A percentile compares a stretch with the other conserved stretches of the same genome.
phyloP scores from a whole-genome alignment of 2,329 filamentous ascomycete genomes.

The Lecanicillium sp. region DNA sequence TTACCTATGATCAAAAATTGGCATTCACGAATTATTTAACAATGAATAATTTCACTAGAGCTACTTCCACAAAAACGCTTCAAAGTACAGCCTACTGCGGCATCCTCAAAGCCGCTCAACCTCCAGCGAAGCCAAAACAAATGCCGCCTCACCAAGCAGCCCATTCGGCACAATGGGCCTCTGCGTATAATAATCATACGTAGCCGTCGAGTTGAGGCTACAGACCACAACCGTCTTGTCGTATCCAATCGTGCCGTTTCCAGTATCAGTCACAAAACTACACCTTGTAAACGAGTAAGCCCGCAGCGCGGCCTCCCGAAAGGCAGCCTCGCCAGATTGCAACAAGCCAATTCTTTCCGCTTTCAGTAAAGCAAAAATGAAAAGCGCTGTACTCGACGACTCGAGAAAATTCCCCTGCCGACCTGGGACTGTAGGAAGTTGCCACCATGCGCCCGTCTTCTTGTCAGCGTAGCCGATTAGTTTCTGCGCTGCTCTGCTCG shows the following conservation, averaged over 20 bases:
- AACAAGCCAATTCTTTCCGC: conserved; percentile 7
- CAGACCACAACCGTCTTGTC: conserved; percentile 30
- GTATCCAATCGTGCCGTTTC: conserved; percentile 16
- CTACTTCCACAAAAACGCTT: no score
- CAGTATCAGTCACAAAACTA: conserved; percentile 6
- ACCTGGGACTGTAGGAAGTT: conserved; percentile 8
- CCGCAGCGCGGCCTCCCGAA: conserved; percentile 6
- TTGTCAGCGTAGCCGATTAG: conserved; percentile 7
- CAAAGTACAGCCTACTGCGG: no score
- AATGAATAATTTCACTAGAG: no score
- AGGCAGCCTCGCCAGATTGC: background rate
- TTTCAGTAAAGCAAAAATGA: conserved; percentile 10
- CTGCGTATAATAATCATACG: conserved; percentile 29
- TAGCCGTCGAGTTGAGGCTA: conserved; percentile 32
- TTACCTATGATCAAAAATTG: no score
- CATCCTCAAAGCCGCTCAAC: conserved; percentile 20
- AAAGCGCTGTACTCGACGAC: conserved; percentile 12
- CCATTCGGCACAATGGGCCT: conserved; percentile 28
- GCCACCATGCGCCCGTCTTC: conserved; percentile 11
- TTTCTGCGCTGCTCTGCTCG: conserved; percentile 4
- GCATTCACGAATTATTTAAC: no score
- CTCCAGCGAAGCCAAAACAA: conserved; percentile 28
- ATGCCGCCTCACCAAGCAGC: conserved; percentile 27
- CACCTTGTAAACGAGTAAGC: conserved; percentile 10
- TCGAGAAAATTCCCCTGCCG: conserved; percentile 12